Evolutionary conservation across 139 green algal genomes (phyloP).

Genomic region (Trebouxia sp.): DNA sequence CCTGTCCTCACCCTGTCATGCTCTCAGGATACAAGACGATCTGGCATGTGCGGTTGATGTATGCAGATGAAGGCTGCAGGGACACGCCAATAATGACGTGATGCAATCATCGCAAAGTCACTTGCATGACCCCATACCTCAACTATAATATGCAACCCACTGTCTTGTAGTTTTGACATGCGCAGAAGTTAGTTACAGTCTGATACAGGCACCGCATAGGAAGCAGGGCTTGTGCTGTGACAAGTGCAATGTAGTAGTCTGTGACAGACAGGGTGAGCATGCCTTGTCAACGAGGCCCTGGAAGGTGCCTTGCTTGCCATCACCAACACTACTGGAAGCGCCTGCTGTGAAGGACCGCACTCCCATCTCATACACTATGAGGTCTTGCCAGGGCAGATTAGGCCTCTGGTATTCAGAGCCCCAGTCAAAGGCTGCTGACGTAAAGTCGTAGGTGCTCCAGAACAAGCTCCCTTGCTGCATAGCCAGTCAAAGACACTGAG

Average conservation of each 20-base stretch:
- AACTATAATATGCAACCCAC: too few relatives aligned
- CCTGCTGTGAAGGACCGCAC: constrained; percentile 84
- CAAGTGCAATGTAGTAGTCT: neutral
- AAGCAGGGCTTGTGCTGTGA: neutral
- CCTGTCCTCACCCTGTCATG: too few relatives aligned
- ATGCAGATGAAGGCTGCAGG: too few relatives aligned
- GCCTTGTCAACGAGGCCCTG: constrained; percentile 78
- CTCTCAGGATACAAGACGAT: too few relatives aligned
- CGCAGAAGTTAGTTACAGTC: neutral
- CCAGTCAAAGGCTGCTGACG: constrained; percentile 80
- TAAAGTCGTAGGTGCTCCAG: constrained; percentile 85
- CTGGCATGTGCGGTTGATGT: too few relatives aligned
- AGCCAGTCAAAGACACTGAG: neutral
- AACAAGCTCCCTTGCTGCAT: constrained; percentile 70
- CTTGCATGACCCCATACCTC: too few relatives aligned
- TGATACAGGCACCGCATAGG: too few relatives aligned
- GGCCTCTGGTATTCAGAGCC: constrained; percentile 60
- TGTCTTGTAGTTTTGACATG: neutral
- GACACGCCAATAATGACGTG: too few relatives aligned
- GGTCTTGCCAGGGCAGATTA: constrained; percentile 54
- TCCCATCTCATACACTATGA: constrained; percentile 86
- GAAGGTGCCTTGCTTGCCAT: constrained; percentile 70
- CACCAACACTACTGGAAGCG: constrained; percentile 53
- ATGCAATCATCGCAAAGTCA: too few relatives aligned
- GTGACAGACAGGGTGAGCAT: neutral